A percentile compares a stretch with the other conserved stretches of the same genome.
phyloP scores from a whole-genome alignment of 768 basidiomycete species.

The Russula sp. region DNA sequence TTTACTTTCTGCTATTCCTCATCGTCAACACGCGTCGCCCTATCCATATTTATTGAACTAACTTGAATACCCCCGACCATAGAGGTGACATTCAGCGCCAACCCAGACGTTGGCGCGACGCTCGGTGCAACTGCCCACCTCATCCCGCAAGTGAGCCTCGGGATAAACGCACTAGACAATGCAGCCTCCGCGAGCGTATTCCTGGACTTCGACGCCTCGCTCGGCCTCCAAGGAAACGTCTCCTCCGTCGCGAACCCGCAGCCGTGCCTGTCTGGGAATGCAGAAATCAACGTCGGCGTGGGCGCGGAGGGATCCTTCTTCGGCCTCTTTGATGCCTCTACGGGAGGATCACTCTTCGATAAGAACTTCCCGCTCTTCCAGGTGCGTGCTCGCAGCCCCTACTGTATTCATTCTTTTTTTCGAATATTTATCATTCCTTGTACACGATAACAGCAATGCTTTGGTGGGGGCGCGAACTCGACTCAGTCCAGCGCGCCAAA shows the following conservation, averaged over 20 bases:
- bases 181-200: neutral
- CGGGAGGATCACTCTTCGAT: neutral
- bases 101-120: constrained; percentile 19
- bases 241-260: neutral
- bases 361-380: constrained; percentile 5
- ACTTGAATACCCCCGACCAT: no score
- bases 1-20: neutral
- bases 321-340: constrained; percentile 1
- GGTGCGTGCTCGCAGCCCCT: neutral
- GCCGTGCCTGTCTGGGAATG: constrained; percentile 10
- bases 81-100: neutral
- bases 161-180: constrained; percentile 1
- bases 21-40: neutral
- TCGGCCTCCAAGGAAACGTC: neutral
- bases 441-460: neutral
- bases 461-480: no score
- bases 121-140: constrained; percentile 46
- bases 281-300: neutral
- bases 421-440: neutral
- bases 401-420: neutral
- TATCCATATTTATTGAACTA: neutral
- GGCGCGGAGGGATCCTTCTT: constrained; percentile 8
- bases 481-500: no score
- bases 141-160: constrained; percentile 40
- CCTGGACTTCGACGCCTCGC: constrained; percentile 15